Evolutionary conservation across 192 early-diverging fungal species (phyloP).

Genomic region (Helicostylum pulchrum): DNA sequence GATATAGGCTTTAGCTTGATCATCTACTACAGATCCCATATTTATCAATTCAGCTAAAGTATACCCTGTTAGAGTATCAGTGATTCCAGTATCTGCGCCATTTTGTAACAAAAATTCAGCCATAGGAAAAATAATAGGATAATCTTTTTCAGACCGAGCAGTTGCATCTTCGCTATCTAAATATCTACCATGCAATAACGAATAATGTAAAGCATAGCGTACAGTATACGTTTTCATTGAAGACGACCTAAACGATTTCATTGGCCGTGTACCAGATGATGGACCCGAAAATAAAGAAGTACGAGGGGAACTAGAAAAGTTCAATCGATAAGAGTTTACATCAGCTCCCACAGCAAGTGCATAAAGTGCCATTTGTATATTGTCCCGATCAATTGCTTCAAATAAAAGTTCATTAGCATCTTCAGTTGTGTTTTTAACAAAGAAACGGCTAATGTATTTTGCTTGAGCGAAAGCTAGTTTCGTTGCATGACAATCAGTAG

Average conservation of each 20-base stretch:
- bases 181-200: conserved; percentile 6
- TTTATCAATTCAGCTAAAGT: conserved; percentile 24
- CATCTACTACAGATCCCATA: conserved; percentile 10
- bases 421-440: conserved; percentile 29
- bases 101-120: conserved; percentile 67
- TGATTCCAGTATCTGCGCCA: conserved; percentile 40
- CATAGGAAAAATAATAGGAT: conserved; percentile 39
- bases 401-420: background rate
- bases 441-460: conserved; percentile 56
- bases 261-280: background rate
- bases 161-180: background rate
- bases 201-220: conserved; percentile 11
- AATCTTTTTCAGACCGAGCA: background rate
- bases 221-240: background rate
- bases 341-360: conserved; percentile 43
- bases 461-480: conserved; percentile 57
- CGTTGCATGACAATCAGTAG: conserved; percentile 43
- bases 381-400: conserved; percentile 34
- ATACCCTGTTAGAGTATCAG: conserved; percentile 23
- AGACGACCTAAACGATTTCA: background rate
- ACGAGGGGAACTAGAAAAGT: background rate
- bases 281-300: background rate
- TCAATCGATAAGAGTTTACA: conserved; percentile 42
- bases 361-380: conserved; percentile 39
- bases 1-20: conserved; percentile 29